These are phyloP conservation scores for Yarrowia hollandica DNA, from an alignment of 805 yeast species.

Conservation along the genomic window DNA sequence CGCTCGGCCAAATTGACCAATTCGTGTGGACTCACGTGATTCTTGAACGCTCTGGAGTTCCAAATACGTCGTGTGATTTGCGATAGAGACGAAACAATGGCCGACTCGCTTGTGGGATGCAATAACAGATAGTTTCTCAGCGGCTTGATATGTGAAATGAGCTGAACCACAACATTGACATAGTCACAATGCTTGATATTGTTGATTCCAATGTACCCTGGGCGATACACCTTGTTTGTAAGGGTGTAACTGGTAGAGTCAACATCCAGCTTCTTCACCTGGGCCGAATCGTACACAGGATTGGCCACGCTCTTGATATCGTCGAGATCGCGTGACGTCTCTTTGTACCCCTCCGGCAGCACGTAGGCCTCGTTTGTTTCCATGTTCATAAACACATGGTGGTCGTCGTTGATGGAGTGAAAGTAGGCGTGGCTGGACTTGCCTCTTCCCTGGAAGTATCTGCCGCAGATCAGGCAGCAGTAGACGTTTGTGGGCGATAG, in stretches of 20 bases:
- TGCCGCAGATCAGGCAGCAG: constrained; percentile 74
- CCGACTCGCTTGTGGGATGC: background rate
- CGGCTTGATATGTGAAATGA: constrained; percentile 53
- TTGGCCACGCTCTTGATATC: constrained; percentile 55
- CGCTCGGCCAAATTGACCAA: constrained; percentile 52
- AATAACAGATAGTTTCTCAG: constrained; percentile 52
- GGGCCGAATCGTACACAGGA: constrained; percentile 50
- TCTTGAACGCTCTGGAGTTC: constrained; percentile 58
- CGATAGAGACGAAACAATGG: background rate
- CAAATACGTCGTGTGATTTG: constrained; percentile 53
- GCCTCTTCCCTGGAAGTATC: constrained; percentile 67
- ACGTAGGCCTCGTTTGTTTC: constrained; percentile 51
- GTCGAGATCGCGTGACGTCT: constrained; percentile 45
- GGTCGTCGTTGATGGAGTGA: constrained; percentile 64
- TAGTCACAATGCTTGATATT: constrained; percentile 54
- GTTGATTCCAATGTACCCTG: constrained; percentile 68
- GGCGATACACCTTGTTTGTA: constrained; percentile 46
- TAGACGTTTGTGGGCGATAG: constrained; percentile 62
- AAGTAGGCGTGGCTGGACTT: constrained; percentile 62
- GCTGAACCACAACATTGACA: constrained; percentile 57
- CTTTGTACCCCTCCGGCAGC: constrained; percentile 62
- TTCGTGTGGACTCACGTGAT: constrained; percentile 69
- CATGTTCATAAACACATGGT: constrained; percentile 63
- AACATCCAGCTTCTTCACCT: constrained; percentile 43
- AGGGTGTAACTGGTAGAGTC: constrained; percentile 30